These are phyloP conservation scores for Sporothrix schenckii DNA, from an alignment of 2,329 filamentous ascomycete species.

Conservation along the genomic window DNA sequence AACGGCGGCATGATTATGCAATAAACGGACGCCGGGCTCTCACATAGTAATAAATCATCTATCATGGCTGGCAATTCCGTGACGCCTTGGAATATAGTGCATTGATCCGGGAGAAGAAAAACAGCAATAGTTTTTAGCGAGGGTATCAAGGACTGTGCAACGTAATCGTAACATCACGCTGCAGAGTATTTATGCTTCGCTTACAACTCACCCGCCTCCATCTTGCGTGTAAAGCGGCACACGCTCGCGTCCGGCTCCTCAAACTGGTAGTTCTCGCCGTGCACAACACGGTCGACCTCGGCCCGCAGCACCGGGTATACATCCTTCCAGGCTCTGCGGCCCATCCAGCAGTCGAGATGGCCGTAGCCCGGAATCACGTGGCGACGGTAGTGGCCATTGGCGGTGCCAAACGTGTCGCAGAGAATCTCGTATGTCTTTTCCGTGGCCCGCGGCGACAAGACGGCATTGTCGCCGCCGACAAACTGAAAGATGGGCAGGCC, in stretches of 20 bases:
- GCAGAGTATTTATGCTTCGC: no score
- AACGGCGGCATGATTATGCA: conserved; percentile 70
- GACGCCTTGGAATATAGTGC: no score
- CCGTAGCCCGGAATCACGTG: conserved; percentile 61
- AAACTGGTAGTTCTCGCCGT: conserved; percentile 49
- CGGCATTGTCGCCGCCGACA: conserved; percentile 59
- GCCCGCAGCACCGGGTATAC: conserved; percentile 60
- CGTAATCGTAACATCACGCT: no score
- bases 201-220: conserved; percentile 46
- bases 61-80: no score
- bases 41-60: no score
- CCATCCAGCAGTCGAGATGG: conserved; percentile 66
- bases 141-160: no score
- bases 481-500: conserved; percentile 61
- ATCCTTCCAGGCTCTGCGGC: conserved; percentile 60
- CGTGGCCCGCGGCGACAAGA: conserved; percentile 58
- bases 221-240: conserved; percentile 50
- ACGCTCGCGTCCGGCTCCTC: conserved; percentile 48
- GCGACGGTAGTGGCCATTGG: conserved; percentile 49
- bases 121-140: no score
- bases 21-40: no score
- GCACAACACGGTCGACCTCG: conserved; percentile 57
- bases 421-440: conserved; percentile 57
- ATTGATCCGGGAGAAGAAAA: no score
- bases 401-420: conserved; percentile 53